Base-by-base conservation (phyloP, 192 early-diverging fungal genomes). In the Phycomyces nitens region DNA sequence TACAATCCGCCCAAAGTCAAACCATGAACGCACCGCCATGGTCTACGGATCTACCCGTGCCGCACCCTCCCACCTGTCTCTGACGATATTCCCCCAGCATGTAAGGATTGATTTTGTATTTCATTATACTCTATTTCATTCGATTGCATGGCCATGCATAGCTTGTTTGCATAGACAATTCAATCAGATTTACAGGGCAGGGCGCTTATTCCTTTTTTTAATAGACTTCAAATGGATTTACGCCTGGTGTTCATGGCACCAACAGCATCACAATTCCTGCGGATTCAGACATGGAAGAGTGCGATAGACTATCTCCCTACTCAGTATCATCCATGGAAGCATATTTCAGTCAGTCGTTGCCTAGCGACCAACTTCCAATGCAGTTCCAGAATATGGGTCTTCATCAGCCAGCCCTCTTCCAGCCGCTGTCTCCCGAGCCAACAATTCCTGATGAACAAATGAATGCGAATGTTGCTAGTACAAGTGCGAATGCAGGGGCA, bases 1-100 rank as follows among this genome's bases (percentile, higher is more conserved):
- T 22, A 18, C 49, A n/a, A 21, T 16, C 44, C 24, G 41, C n/a
- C 41, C 41, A 42, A 60, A 20, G 3, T 40, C 40, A 20, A 29
- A 27, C 5, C 40, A 40, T 23, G 21, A 56, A 27, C 43, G 49
- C 51, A 66, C 58, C 38, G 56, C 56, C 5, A 47, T 66, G 34
- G 56, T 66, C 29, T 57, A 56, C 23, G 64, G 64, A 0, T 58
- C 55, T 58, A 57, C 64, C 34, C 56, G 56, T 40, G 64, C 56
- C 21, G 57, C 56, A 24, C 23, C 56, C 8, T 40, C 38, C 26
- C 39, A 29, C 5, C 39, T 22, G 8, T 22, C 57, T 42, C 22
- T 7, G 38, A 21, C 38, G 41, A 43, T 24, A 23, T 29, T 56
- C 29, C 9, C 18, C 20, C 29, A 27, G 4, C 20, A 38, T 39